A percentile compares a stretch with the other conserved stretches of the same genome.
These are phyloP conservation scores for Lojkania enalia DNA, from an alignment of 2,329 filamentous ascomycete species.

Conservation along the genomic window DNA sequence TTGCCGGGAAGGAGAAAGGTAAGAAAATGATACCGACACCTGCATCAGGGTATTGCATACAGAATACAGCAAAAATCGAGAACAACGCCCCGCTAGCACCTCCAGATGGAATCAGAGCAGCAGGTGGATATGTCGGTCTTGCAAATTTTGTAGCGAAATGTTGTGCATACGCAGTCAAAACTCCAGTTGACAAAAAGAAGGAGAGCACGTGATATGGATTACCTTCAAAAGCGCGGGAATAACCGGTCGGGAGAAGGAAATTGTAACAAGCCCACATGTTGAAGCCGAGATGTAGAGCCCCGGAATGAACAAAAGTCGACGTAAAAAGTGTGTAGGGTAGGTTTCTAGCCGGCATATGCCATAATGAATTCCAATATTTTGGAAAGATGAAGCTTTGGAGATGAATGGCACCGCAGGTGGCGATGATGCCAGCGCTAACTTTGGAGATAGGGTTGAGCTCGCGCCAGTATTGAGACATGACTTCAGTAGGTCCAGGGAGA, in stretches of 20 bases:
- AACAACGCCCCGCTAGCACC: slow-evolving; percentile 42
- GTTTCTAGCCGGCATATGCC: slow-evolving; percentile 36
- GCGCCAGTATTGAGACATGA: slow-evolving; percentile 29
- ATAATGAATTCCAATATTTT: slow-evolving; percentile 28
- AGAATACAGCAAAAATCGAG: slow-evolving; percentile 22
- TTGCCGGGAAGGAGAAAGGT: slow-evolving; percentile 34
- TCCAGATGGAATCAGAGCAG: slow-evolving; percentile 28
- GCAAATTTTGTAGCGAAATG: slow-evolving; percentile 33
- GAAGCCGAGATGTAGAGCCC: slow-evolving; percentile 26
- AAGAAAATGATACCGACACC: slow-evolving; percentile 39
- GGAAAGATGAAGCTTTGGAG: slow-evolving; percentile 27
- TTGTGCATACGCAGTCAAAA: slow-evolving; percentile 36
- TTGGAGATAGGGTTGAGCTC: slow-evolving; percentile 31
- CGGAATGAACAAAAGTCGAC: slow-evolving; percentile 32
- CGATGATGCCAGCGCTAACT: slow-evolving; percentile 34
- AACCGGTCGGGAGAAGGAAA: slow-evolving; percentile 34
- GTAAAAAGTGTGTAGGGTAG: slow-evolving; percentile 37
- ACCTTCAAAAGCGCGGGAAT: slow-evolving; percentile 35
- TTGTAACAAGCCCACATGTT: slow-evolving; percentile 38
- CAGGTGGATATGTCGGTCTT: slow-evolving; percentile 3
- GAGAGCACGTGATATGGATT: slow-evolving; percentile 32
- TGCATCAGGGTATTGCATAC: slow-evolving; percentile 35
- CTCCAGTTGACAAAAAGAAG: slow-evolving; percentile 36
- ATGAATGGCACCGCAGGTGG: slow-evolving; percentile 31
- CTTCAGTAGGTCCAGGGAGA: slow-evolving; percentile 30